Base-by-base conservation (phyloP, 495 filamentous ascomycete species). In the Podospora fimiseda region DNA sequence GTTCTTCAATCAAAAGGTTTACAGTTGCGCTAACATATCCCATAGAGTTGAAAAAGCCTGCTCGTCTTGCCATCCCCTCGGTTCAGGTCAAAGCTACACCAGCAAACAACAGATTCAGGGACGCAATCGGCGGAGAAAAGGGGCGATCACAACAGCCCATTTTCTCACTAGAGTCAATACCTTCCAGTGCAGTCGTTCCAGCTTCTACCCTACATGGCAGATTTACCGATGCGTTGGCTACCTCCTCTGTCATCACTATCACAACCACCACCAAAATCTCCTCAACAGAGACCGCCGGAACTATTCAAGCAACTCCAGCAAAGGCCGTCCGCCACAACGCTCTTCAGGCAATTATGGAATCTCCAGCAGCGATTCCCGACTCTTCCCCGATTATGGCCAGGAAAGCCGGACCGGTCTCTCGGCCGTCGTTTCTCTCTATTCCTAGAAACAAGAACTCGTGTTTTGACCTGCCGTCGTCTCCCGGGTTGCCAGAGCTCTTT, bases 1-100 rank as follows among this genome's bases (percentile, higher is more conserved):
- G 18, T 19, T 1, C 4, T 40, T 5, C 20, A 13, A 16, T 24
- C 48, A 37, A 33, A 59, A 46, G 53, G 67, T 71, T 58, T 72
- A 45, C n/a, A 22, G 7, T n/a, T n/a, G n/a, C n/a, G n/a, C n/a
- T n/a, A n/a, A n/a, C n/a, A n/a, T n/a, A n/a, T 41, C 16, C 21
- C 55, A 43, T 33, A 83, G 78, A 87, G 69, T 61, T 81, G 3
- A 86, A 80, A 57, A 88, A 86, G 59, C 81, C 85, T 19, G 76
- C 80, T 18, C 86, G 85, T 64, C 49, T 63, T 68, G 73, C 81
- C 30, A 73, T 77, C 38, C 72, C 90, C 53, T 6, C 11, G 27
- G 27, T 33, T 33, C 27, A 33, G 27, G 83, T 94, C 37, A 84
- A 85, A 66, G 88, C 89, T 18, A 94, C 89, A 0, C 89, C 89